These are phyloP conservation scores for Nadsonia fulvescens DNA, from an alignment of 805 yeast species.

Conservation along the genomic window DNA sequence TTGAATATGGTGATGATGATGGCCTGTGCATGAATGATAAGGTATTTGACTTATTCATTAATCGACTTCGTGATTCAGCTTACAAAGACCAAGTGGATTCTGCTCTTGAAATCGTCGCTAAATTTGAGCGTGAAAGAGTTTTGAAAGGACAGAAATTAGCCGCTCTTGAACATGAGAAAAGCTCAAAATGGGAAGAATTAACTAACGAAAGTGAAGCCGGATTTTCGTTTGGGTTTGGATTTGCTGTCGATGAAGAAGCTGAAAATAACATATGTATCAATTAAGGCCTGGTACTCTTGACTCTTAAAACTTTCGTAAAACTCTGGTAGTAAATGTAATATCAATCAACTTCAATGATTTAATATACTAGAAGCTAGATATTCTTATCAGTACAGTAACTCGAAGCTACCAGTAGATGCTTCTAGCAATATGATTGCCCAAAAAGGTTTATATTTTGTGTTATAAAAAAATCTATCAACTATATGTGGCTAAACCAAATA, in stretches of 20 bases:
- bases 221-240: slow-evolving; percentile 22
- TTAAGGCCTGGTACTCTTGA: slow-evolving; percentile 30
- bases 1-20: slow-evolving; percentile 8
- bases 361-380: no score
- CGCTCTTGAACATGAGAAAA: no score
- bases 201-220: slow-evolving; percentile 13
- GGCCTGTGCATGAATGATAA: slow-evolving; percentile 30
- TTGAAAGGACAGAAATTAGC: no score
- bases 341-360: no score
- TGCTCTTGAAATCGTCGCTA: slow-evolving; percentile 21
- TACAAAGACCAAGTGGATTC: slow-evolving; percentile 20
- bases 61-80: slow-evolving; percentile 26
- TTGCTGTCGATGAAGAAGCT: slow-evolving; percentile 7
- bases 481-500: no score
- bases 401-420: no score
- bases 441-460: no score
- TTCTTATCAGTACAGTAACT: no score
- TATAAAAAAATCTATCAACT: no score
- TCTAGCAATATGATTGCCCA: no score
- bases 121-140: slow-evolving; percentile 19
- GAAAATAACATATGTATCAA: slow-evolving; percentile 35
- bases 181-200: slow-evolving; percentile 43
- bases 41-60: slow-evolving; percentile 41
- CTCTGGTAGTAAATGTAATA: no score
- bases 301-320: no score